Conservation (phyloP, 2,329 filamentous ascomycete genomes). For the Calonectria honghensis region DNA sequence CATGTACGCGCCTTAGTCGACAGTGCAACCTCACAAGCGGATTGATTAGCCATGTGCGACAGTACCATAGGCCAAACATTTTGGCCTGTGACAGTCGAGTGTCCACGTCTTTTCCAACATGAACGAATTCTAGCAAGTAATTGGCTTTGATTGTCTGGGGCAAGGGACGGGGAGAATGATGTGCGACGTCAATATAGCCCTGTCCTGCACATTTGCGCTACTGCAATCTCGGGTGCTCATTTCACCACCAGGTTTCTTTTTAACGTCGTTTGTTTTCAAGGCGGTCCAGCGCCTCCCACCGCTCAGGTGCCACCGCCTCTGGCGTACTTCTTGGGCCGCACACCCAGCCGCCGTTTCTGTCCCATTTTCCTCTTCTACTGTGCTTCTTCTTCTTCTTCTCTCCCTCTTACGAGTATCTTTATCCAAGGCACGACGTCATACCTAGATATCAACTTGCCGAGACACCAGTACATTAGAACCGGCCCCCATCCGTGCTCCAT, state of each 20-base stretch:
- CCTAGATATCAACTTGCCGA: slow-evolving; percentile 18
- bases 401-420: slow-evolving; percentile 1
- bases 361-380: background rate
- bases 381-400: background rate
- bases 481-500: slow-evolving; percentile 27
- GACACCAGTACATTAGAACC: slow-evolving; percentile 31
- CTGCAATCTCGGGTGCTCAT: slow-evolving; percentile 39
- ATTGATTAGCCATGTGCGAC: background rate
- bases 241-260: slow-evolving; percentile 31
- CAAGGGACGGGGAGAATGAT: slow-evolving; percentile 25
- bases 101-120: background rate
- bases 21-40: slow-evolving; percentile 3
- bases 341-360: slow-evolving; percentile 16
- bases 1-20: background rate
- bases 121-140: slow-evolving; percentile 7
- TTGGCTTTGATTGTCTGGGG: slow-evolving; percentile 21
- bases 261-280: slow-evolving; percentile 8
- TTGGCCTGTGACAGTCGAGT: slow-evolving; percentile 2
- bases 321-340: slow-evolving; percentile 20
- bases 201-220: slow-evolving; percentile 45
- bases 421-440: background rate
- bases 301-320: slow-evolving; percentile 11
- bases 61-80: slow-evolving; percentile 1
- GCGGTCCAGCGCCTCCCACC: slow-evolving; percentile 17
- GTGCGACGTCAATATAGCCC: slow-evolving; percentile 40